Evolutionary conservation across 805 yeast genomes (phyloP).

Genomic region (Yarrowia keelungensis): DNA sequence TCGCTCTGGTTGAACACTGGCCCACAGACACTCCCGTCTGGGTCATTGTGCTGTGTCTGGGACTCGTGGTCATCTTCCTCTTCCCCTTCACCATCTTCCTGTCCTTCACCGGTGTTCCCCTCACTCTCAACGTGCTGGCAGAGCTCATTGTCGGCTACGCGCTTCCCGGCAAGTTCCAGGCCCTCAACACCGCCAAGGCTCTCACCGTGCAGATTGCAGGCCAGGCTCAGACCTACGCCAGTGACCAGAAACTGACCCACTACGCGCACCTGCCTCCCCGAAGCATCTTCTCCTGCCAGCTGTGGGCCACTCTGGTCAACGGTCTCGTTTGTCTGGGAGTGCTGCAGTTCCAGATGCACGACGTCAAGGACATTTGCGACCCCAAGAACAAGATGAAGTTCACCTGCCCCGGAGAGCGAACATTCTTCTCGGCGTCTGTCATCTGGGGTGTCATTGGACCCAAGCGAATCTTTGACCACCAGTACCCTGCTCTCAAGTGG

Average conservation of each 20-base stretch:
- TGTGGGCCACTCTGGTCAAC: conserved; percentile 54
- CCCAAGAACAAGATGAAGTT: conserved; percentile 40
- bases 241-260: conserved; percentile 66
- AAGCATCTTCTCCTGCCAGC: conserved; percentile 54
- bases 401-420: conserved; percentile 51
- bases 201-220: conserved; percentile 67
- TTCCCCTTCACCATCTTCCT: conserved; percentile 64
- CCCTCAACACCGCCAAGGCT: conserved; percentile 66
- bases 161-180: conserved; percentile 67
- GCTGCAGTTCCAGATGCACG: conserved; percentile 48
- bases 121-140: conserved; percentile 65
- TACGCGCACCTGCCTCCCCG: conserved; percentile 67
- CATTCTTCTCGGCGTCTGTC: conserved; percentile 59
- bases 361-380: conserved; percentile 46
- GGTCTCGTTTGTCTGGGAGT: conserved; percentile 47
- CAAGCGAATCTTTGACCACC: conserved; percentile 53
- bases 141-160: conserved; percentile 71
- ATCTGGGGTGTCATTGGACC: conserved; percentile 59
- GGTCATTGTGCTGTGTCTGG: conserved; percentile 64
- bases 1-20: conserved; percentile 50
- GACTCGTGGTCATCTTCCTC: conserved; percentile 60
- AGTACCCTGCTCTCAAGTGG: conserved; percentile 43
- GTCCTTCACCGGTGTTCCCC: conserved; percentile 62
- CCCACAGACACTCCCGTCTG: conserved; percentile 62
- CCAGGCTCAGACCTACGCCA: conserved; percentile 62